Percentiles rank a stretch among this genome's conserved stretches.
These are phyloP conservation scores for Fragosphaeria purpurea DNA, from an alignment of 2,329 filamentous ascomycete species.

Conservation along the genomic window DNA sequence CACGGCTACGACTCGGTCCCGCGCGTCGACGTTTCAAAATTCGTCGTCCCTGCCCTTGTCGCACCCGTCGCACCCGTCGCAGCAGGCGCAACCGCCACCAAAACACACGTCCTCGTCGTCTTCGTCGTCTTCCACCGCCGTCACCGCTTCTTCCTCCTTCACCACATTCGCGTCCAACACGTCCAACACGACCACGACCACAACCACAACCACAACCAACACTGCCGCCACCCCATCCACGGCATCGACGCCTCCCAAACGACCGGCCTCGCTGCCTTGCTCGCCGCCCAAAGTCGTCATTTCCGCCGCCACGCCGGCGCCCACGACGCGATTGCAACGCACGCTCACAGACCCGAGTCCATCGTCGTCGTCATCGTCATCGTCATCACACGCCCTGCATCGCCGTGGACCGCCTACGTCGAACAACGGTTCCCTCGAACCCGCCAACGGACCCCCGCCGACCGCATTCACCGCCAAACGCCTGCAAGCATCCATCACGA, in stretches of 20 bases:
- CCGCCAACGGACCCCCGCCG: slow-evolving; percentile 20
- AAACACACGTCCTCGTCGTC: slow-evolving; percentile 7
- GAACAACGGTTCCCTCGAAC: slow-evolving; percentile 20
- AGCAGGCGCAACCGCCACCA: slow-evolving; percentile 1
- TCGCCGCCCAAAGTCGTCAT: slow-evolving; percentile 15
- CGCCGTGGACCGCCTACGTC: slow-evolving; percentile 15
- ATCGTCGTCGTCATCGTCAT: background rate
- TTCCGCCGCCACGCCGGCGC: slow-evolving; percentile 11
- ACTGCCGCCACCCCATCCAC: slow-evolving; percentile 8
- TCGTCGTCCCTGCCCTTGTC: background rate
- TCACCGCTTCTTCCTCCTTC: slow-evolving; percentile 1
- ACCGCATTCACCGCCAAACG: slow-evolving; percentile 22
- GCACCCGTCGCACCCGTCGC: background rate
- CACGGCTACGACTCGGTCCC: background rate
- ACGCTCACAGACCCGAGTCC: slow-evolving; percentile 20
- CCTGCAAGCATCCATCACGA: slow-evolving; percentile 14
- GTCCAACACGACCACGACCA: slow-evolving; percentile 22
- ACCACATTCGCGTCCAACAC: slow-evolving; percentile 21
- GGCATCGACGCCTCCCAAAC: slow-evolving; percentile 18
- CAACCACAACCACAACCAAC: slow-evolving; percentile 11
- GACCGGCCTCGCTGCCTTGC: slow-evolving; percentile 29
- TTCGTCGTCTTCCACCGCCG: slow-evolving; percentile 3
- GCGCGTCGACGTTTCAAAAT: slow-evolving; percentile 9
- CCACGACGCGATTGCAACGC: slow-evolving; percentile 15
- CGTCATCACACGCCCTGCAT: too few species aligned